Percentiles rank a stretch among this genome's conserved stretches.
phyloP scores from a whole-genome alignment of 2,329 filamentous ascomycete species.

The Pestalotiopsis sp. region DNA sequence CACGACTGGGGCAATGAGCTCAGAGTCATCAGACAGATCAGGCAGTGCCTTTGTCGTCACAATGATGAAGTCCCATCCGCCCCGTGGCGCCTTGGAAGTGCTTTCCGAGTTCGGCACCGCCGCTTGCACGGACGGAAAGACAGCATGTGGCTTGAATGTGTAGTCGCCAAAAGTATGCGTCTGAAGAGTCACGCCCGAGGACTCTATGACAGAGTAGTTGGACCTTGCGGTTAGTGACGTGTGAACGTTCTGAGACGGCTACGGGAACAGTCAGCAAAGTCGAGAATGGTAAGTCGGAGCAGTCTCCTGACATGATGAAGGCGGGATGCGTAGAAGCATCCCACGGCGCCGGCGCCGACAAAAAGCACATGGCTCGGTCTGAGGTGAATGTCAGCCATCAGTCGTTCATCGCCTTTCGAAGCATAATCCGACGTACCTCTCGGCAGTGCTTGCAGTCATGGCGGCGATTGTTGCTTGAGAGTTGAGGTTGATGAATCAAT shows the following conservation, averaged over 20 bases:
- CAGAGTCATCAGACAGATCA: slow-evolving; percentile 63
- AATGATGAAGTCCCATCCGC: slow-evolving; percentile 65
- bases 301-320: slow-evolving; percentile 56
- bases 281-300: not conserved
- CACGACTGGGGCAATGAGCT: slow-evolving; percentile 63
- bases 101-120: slow-evolving; percentile 39
- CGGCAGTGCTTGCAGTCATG: not conserved
- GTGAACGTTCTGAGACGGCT: slow-evolving; percentile 54
- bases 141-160: slow-evolving; percentile 61
- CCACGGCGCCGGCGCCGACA: slow-evolving; percentile 71
- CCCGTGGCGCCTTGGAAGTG: slow-evolving; percentile 18
- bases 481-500: too few species aligned
- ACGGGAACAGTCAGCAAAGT: not conserved
- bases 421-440: not conserved
- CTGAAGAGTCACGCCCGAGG: slow-evolving; percentile 63
- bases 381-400: not conserved
- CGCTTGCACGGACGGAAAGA: slow-evolving; percentile 64
- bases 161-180: slow-evolving; percentile 71
- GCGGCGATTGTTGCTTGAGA: not conserved
- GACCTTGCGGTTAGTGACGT: slow-evolving; percentile 75
- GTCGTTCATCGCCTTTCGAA: too few species aligned
- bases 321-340: slow-evolving; percentile 72
- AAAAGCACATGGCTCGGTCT: slow-evolving; percentile 63
- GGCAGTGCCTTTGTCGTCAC: slow-evolving; percentile 73
- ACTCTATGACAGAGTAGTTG: slow-evolving; percentile 67